Evolutionary conservation across 495 filamentous ascomycete genomes (phyloP), one percentile per base, ranked within the genome.

Genomic region (Xylaria curta): DNA sequence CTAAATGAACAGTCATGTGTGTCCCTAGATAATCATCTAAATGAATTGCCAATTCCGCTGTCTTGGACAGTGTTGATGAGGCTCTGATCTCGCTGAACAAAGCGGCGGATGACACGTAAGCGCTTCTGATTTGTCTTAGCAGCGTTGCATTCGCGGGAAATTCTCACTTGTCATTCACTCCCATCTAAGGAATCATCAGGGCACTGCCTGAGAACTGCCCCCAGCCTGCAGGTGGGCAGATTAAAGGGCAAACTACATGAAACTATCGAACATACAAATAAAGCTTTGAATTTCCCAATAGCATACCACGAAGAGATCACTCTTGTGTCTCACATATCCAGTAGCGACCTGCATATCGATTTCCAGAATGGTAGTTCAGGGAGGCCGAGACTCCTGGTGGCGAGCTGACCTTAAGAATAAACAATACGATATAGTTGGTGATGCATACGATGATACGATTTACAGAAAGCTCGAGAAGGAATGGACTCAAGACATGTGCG

Each of bases 321-420:
- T 60, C 58, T 36, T 36, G 13, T 17, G 9, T 8, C 10, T 36
- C 7, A 60, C 38, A 2, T 19, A 17, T 38, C 36, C 1, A 44
- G 19, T 40, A 61, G 36, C 10, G 21, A 33, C 60, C 38, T 24
- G 10, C 26, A 44, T 24, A 24, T 63, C 21, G n/a, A n/a, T 3
- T 12, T 17, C 56, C 59, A 58, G 3, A 64, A 70, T 70, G 68
- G 46, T 1, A 44, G 24, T 12, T 28, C 33, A 13, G 15, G n/a
- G n/a, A 42, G 17, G 26, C 42, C 40, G 44, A 21, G 68, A 71
- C 47, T 21, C 60, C 3, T 71, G 69, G 69, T 64, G 21, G n/a
- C 60, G 69, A 17, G 33, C 69, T 6, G 61, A 71, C 19, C 69
- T 71, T 31, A 71, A 66, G 66, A 46, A n/a, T 38, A 64, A 47